Percentiles rank a stretch among this genome's conserved stretches.
Evolutionary conservation across 2,329 filamentous ascomycete species (phyloP).

Genomic region (Cercospora nicotianae): DNA sequence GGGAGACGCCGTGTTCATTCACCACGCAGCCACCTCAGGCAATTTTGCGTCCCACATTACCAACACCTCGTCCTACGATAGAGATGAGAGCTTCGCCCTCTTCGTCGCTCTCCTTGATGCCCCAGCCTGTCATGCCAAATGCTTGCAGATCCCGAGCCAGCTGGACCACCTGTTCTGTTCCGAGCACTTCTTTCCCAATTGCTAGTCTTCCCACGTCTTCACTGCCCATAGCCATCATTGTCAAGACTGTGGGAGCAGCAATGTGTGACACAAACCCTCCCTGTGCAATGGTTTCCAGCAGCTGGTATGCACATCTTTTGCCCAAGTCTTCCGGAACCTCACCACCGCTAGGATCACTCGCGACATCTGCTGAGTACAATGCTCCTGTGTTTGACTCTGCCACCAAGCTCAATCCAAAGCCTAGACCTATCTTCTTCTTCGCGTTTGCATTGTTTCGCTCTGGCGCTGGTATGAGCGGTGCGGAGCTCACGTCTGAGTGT

Average conservation of each 20-base stretch:
- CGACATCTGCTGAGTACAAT: conserved; percentile 83
- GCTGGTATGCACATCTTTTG: conserved; percentile 80
- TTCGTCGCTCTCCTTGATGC: conserved; percentile 68
- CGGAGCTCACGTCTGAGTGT: conserved; percentile 66
- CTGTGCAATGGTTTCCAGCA: conserved; percentile 77
- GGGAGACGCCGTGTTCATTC: not conserved
- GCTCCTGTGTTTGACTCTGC: conserved; percentile 88
- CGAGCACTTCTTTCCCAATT: conserved; percentile 77
- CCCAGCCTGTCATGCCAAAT: conserved; percentile 93
- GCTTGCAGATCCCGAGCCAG: conserved; percentile 79
- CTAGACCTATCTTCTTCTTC: conserved; percentile 69
- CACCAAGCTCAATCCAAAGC: conserved; percentile 86
- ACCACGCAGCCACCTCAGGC: conserved; percentile 41
- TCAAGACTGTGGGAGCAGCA: conserved; percentile 72
- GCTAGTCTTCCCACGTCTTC: conserved; percentile 90
- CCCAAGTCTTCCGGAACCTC: conserved; percentile 88
- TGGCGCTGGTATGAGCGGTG: conserved; percentile 63
- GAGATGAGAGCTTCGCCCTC: conserved; percentile 75
- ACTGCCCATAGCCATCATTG: conserved; percentile 95
- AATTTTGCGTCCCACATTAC: conserved; percentile 92
- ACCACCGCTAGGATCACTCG: conserved; percentile 72
- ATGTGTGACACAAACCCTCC: conserved; percentile 78
- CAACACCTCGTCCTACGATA: conserved; percentile 88
- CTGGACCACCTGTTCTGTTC: conserved; percentile 74
- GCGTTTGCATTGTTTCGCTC: conserved; percentile 63